Evolutionary conservation across 257 asterid species (phyloP).

Genomic region (Avicennia marina): DNA sequence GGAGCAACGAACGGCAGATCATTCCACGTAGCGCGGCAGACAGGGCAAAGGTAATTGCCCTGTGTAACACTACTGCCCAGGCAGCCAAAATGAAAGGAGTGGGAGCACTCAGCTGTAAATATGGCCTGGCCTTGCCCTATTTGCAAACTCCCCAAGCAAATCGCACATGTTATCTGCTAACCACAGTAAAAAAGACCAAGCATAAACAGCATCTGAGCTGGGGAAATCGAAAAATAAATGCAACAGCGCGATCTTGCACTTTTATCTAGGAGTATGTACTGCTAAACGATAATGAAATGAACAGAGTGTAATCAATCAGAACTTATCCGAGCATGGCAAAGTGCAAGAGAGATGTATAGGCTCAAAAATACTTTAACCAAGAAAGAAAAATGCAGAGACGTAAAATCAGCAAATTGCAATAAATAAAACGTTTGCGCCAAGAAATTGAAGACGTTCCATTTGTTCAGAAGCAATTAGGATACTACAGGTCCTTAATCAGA

Average conservation of each 20-base stretch:
- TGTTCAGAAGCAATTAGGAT: no score
- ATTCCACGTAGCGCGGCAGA: conserved; percentile 21
- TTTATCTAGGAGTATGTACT: background rate
- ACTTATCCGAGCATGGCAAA: background rate
- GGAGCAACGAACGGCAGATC: conserved; percentile 13
- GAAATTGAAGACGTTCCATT: no score
- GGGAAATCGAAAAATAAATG: background rate
- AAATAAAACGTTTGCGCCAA: no score
- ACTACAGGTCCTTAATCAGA: no score
- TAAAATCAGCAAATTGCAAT: no score
- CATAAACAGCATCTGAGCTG: background rate
- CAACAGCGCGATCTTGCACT: background rate
- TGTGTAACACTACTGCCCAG: conserved; percentile 5
- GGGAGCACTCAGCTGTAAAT: conserved; percentile 21
- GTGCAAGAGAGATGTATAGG: no score
- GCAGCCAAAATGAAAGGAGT: conserved; percentile 20
- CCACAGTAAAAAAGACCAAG: no score
- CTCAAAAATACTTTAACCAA: no score
- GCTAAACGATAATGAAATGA: no score
- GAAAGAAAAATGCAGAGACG: no score
- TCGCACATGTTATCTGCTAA: conserved; percentile 14
- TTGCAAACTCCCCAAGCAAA: conserved; percentile 14
- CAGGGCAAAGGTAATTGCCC: conserved; percentile 15
- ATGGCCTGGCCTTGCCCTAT: conserved; percentile 22
- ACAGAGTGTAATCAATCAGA: no score